Base-by-base conservation (phyloP, 208 protist species). In the Leishmania gerbilli region DNA sequence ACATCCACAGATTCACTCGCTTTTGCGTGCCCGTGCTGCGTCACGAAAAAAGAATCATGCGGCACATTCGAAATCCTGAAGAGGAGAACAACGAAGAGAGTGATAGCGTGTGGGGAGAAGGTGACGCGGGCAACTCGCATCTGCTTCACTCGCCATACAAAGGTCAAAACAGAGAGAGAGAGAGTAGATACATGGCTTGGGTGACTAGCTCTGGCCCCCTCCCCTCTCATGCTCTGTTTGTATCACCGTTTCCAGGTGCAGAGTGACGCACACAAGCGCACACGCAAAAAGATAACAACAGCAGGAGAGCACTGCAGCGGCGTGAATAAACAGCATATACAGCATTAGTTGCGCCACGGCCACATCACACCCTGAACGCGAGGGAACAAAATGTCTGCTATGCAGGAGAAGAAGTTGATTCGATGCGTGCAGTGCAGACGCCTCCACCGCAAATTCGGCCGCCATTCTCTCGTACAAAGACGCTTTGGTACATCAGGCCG, bases 131-230 rank as follows among this genome's bases (percentile, higher is more conserved):
- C 15, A 3, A 1, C 8, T 42, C 40, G 8, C 34, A 13, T n/a
- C 17, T 27, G 19, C 17, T 27, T 71, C 67, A 49, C 34, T 71
- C 47, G 71, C 45, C 40, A 85, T 45, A 47, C 34, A 37, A 69
- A 31, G 56, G 8, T 3, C 56, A 76, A 37, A 71, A 17, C 15
- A 1, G 53, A 71, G 11, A 77, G 55, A 31, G 13, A 77, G 55
- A 34, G 15, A 31, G 24, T 19, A 45, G 19, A 71, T n/a, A 45
- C 31, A 47, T 79, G 24, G 60, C 42, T 51, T 79, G 60, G n/a
- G n/a, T 79, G n/a, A 2, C 60, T 67, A 68, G 45, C 49, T 79
- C 47, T 49, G 24, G 67, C 34, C 7, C 71, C 71, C n/a, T 34
- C 31, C 15, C 53, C 13, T 45, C 42, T 49, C n/a, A 45, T n/a